Evolutionary conservation across 768 basidiomycete genomes (phyloP), one percentile per base, ranked within the genome.

Genomic region (Pleurotus eryngii): DNA sequence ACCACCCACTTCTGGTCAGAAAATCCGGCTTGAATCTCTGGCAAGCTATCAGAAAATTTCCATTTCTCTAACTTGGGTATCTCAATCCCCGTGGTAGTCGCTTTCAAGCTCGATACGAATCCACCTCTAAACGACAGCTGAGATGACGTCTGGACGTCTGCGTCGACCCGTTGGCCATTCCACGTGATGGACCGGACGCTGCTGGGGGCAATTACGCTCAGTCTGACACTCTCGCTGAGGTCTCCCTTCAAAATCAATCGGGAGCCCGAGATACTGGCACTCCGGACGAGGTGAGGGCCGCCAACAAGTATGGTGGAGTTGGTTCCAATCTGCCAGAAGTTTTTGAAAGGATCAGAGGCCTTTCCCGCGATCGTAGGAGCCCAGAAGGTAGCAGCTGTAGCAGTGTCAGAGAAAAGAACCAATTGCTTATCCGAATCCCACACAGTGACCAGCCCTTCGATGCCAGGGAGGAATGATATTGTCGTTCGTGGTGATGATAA

Each of bases 1-100:
- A 76, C 63, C 8, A 74, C 76, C 91, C 90, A 94, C 3, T 62
- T 56, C 1, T 72, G 68, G 68, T 94, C 92, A 61, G 83, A 80
- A 65, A 85, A 94, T 12, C 59, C 66, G 0, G 62, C 48, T 45
- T 70, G 68, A 14, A 87, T 77, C 71, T 94, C 92, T 0, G 92
- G 92, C 24, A 94, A 70, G 64, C 86, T 87, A 64, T 92, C 81
- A 57, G 77, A 77, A 67, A 82, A 93, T 68, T 76, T 87, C 92
- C 92, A 94, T 15, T 76, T 74, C 1, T 70, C 73, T 60, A 93
- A 69, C 49, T 66, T 74, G 5, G 87, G 87, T 8, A 78, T 69
- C 1, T 63, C 61, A 24, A 82, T 69, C 18, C 69, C 60, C 3
- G 71, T 65, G 7, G 64, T 39, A 14, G 62, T 64, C 2, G 71